Evolutionary conservation across 1,284 basidiomycete species (phyloP).

Genomic region (Baeospora myosura): DNA sequence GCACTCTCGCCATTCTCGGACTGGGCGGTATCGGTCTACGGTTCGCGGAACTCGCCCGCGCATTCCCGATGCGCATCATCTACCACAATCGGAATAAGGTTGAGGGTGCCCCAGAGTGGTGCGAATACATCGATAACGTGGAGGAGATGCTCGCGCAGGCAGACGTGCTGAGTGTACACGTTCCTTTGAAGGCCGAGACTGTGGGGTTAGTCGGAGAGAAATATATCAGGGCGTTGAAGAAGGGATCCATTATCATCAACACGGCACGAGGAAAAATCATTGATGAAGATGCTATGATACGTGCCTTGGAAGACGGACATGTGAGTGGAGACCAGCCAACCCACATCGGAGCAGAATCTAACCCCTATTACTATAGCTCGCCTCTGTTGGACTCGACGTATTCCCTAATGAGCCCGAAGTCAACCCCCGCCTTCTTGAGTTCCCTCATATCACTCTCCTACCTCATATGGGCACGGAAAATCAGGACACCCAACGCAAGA

Average conservation of each 20-base stretch:
- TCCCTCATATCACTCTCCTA: constrained; percentile 76
- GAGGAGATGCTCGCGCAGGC: constrained; percentile 67
- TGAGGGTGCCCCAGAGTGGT: constrained; percentile 59
- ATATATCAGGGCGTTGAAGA: constrained; percentile 77
- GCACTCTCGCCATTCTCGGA: constrained; percentile 80
- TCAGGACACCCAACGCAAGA: constrained; percentile 72
- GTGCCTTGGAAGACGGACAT: constrained; percentile 79
- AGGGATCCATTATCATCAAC: constrained; percentile 78
- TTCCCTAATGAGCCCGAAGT: constrained; percentile 85
- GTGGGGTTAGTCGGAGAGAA: constrained; percentile 69
- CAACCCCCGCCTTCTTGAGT: constrained; percentile 72
- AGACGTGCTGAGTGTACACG: constrained; percentile 80
- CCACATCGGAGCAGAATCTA: constrained; percentile 7
- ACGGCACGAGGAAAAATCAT: constrained; percentile 88
- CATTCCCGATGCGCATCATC: constrained; percentile 83
- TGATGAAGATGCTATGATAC: constrained; percentile 81
- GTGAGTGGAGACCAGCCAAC: constrained; percentile 33
- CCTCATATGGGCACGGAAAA: constrained; percentile 91
- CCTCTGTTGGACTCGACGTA: constrained; percentile 83
- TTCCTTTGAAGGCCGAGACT: constrained; percentile 69
- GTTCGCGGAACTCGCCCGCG: constrained; percentile 59
- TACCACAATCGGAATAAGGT: constrained; percentile 69
- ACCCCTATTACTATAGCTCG: constrained; percentile 44
- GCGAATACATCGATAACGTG: constrained; percentile 66
- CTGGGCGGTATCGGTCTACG: constrained; percentile 84